phyloP scores from a whole-genome alignment of 176 grass and related monocot species.

The Ensete ventricosum region DNA sequence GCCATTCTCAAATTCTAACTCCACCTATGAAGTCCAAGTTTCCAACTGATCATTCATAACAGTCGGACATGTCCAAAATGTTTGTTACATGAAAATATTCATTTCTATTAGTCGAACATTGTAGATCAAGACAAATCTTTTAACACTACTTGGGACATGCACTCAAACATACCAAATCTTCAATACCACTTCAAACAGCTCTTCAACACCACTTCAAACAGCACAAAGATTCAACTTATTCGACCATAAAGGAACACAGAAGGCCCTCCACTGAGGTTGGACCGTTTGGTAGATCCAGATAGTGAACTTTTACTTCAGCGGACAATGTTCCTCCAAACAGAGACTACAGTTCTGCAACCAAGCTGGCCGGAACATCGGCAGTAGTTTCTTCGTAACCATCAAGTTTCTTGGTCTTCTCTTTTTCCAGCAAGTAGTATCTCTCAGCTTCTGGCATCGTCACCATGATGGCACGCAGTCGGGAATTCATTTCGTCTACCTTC shows the following conservation, averaged over 20 bases:
- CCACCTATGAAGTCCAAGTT: too few species aligned
- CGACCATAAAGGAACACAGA: not conserved
- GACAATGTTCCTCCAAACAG: not conserved
- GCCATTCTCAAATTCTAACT: too few species aligned
- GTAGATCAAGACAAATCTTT: too few species aligned
- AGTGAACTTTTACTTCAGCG: not conserved
- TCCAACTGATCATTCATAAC: too few species aligned
- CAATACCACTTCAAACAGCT: not conserved
- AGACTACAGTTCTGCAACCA: not conserved
- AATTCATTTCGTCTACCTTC: constrained; percentile 41
- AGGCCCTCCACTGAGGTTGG: not conserved
- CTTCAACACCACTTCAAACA: not conserved
- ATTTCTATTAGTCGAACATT: too few species aligned
- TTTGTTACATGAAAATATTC: too few species aligned
- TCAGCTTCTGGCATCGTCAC: constrained; percentile 40
- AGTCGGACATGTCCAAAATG: too few species aligned
- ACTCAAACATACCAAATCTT: not conserved
- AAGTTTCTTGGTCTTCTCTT: constrained; percentile 30
- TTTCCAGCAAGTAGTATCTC: constrained; percentile 29
- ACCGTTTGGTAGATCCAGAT: not conserved
- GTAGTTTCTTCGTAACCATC: constrained; percentile 19
- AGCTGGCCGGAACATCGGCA: constrained; percentile 5
- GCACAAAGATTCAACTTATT: not conserved
- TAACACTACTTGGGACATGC: not conserved
- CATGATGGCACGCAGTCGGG: constrained; percentile 38